These are phyloP conservation scores for Fistulifera solaris DNA, from an alignment of 108 stramenopile genomes.

Conservation along the genomic window DNA sequence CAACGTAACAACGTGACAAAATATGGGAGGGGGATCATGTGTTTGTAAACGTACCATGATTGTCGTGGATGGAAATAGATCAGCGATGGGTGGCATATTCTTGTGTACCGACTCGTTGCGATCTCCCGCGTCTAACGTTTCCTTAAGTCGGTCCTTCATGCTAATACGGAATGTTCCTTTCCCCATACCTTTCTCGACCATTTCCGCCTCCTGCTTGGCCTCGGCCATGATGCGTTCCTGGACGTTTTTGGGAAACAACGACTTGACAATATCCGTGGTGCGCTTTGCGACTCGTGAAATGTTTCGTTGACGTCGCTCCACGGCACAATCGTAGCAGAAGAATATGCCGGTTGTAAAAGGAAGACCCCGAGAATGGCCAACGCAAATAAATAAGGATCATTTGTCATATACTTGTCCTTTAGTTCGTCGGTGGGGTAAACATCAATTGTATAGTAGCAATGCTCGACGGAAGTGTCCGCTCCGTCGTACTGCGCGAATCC, in stretches of 20 bases:
- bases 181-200: not conserved
- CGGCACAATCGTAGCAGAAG: slow-evolving; percentile 9
- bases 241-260: slow-evolving; percentile 7
- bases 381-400: slow-evolving; percentile 4
- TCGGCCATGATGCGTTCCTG: slow-evolving; percentile 6
- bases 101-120: not conserved
- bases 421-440: slow-evolving; percentile 1
- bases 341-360: slow-evolving; percentile 11
- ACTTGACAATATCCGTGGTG: slow-evolving; percentile 10
- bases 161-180: not conserved
- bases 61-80: slow-evolving; percentile 5
- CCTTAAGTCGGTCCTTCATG: not conserved
- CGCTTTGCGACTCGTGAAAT: slow-evolving; percentile 2
- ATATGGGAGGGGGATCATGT: too few relatives aligned
- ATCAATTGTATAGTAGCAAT: slow-evolving; percentile 1
- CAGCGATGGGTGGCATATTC: slow-evolving; percentile 5
- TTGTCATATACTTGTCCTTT: slow-evolving; percentile 3
- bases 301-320: slow-evolving; percentile 8
- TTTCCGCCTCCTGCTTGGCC: not conserved
- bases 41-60: not conserved
- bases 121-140: not conserved
- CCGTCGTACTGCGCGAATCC: not conserved
- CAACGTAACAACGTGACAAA: not conserved
- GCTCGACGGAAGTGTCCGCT: not conserved
- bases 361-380: slow-evolving; percentile 8